These are phyloP conservation scores for Pythium vanterpoolii DNA, from an alignment of 352 stramenopile species.

Conservation along the genomic window DNA sequence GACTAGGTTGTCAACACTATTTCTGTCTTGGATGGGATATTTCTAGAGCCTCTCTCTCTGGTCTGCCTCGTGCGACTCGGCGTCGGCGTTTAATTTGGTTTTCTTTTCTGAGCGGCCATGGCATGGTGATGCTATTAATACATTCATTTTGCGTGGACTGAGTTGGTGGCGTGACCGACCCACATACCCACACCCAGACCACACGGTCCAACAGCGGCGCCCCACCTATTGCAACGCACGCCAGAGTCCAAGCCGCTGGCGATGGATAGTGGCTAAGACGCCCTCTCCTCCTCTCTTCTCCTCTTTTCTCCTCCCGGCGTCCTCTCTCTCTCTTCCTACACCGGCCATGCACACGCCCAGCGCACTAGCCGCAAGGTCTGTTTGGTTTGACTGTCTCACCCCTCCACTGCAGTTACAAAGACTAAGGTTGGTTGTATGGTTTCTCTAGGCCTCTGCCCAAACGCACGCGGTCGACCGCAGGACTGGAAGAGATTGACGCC, in stretches of 20 bases:
- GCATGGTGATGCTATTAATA: slow-evolving; percentile 15
- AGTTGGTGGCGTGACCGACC: slow-evolving; percentile 13
- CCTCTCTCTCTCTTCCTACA: background rate
- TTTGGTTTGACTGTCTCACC: background rate
- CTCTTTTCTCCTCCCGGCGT: background rate
- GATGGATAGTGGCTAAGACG: slow-evolving; percentile 10
- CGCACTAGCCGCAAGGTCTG: slow-evolving; percentile 12
- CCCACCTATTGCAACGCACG: background rate
- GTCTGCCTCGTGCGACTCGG: too few relatives aligned
- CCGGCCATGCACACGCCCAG: slow-evolving; percentile 17
- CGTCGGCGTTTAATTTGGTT: too few relatives aligned
- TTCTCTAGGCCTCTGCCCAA: slow-evolving; percentile 50
- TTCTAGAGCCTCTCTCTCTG: too few relatives aligned
- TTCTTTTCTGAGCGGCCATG: slow-evolving; percentile 3
- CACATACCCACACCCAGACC: background rate
- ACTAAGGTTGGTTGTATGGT: background rate
- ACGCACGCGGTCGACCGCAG: slow-evolving; percentile 51
- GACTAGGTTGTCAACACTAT: too few relatives aligned
- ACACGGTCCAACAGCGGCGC: too few relatives aligned
- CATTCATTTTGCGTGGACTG: background rate
- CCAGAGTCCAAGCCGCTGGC: background rate
- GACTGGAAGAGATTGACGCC: slow-evolving; percentile 43
- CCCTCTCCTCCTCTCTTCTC: background rate
- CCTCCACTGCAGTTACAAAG: background rate
- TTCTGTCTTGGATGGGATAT: too few relatives aligned